Base-by-base conservation (phyloP, 176 grass and related monocot genomes). In the Dendrocalamus sinicus region DNA sequence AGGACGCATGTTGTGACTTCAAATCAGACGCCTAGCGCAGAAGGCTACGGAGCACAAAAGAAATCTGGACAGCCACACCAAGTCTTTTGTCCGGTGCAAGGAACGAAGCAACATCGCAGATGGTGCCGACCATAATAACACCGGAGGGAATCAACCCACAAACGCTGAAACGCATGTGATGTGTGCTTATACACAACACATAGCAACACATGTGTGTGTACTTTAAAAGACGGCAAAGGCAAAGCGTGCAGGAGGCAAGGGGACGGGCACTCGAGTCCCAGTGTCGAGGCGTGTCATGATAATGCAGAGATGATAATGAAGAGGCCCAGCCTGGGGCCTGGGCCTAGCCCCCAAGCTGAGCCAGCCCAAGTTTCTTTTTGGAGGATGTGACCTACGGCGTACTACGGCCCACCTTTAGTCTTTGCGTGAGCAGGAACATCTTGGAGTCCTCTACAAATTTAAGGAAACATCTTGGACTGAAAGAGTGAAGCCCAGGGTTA, bases 31-130 rank as follows among this genome's bases (percentile, higher is more conserved):
- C 73, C 59, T 65, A 75, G 69, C n/a, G 69, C 16, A 72, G 68
- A 79, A 75, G 79, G 67, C 68, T 41, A 45, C 35, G 59, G 40
- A 64, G 44, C 32, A 64, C 58, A 48, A 81, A 77, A 51, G 45
- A 48, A 26, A 55, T 54, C 24, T 35, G 6, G 17, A 11, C 62
- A 53, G 43, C 15, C 37, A 37, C 79, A 69, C 51, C 74, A 62
- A 37, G 80, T 76, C 76, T 88, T 84, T 22, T 47, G 70, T 88
- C 75, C 24, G 69, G 84, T 62, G 81, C 81, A 88, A 91, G 76
- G 81, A 65, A 81, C 83, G 62, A 77, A 84, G 75, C 75, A 61
- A 48, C 74, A 67, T 53, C 8, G 68, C 76, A 37, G 62, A 8
- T 37, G 53, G 85, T 69, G 76, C 62, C 28, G 76, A 44, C 28